A percentile compares a stretch with the other conserved stretches of the same genome.
phyloP scores from a whole-genome alignment of 2,329 filamentous ascomycete species.

The Ceratocystis cubensis region DNA sequence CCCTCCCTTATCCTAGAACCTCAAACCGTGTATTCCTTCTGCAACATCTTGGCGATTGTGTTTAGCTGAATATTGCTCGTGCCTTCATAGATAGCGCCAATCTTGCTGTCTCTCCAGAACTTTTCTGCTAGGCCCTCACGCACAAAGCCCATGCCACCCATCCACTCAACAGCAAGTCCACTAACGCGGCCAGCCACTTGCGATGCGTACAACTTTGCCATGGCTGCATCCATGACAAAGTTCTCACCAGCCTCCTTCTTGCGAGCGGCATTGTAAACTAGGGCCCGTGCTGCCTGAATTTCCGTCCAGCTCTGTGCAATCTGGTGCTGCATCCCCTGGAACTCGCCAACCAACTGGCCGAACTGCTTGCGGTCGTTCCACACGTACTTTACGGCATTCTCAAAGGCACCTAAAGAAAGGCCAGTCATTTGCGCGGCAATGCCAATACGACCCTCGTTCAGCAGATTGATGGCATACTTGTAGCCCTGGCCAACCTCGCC shows the following conservation, averaged over 20 bases:
- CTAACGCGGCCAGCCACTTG: conserved; percentile 84
- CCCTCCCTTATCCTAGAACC: not conserved
- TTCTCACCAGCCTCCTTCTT: conserved; percentile 97
- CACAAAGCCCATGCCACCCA: conserved; percentile 99
- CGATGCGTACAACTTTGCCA: conserved; percentile 92
- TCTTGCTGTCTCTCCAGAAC: conserved; percentile 96
- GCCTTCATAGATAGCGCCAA: conserved; percentile 93
- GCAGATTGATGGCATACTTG: conserved; percentile 87
- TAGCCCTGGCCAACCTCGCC: conserved; percentile 86
- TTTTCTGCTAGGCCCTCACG: conserved; percentile 94
- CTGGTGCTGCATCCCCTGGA: conserved; percentile 99
- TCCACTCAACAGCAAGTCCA: conserved; percentile 88
- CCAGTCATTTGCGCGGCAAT: conserved; percentile 99
- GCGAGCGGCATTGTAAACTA: conserved; percentile 90
- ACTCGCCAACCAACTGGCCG: conserved; percentile 81
- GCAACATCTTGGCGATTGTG: conserved; percentile 50
- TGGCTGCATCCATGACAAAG: conserved; percentile 90
- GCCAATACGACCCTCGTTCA: conserved; percentile 95
- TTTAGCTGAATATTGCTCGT: conserved; percentile 65
- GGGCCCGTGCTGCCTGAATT: conserved; percentile 76
- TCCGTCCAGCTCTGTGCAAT: conserved; percentile 92
- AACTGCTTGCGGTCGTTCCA: conserved; percentile 99
- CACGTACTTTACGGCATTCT: conserved; percentile 87
- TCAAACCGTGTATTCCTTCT: conserved; percentile 46
- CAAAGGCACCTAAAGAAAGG: conserved; percentile 82